Evolutionary conservation across 305 asterid genomes (phyloP).

Genomic region (Fraxinus dipetala): DNA sequence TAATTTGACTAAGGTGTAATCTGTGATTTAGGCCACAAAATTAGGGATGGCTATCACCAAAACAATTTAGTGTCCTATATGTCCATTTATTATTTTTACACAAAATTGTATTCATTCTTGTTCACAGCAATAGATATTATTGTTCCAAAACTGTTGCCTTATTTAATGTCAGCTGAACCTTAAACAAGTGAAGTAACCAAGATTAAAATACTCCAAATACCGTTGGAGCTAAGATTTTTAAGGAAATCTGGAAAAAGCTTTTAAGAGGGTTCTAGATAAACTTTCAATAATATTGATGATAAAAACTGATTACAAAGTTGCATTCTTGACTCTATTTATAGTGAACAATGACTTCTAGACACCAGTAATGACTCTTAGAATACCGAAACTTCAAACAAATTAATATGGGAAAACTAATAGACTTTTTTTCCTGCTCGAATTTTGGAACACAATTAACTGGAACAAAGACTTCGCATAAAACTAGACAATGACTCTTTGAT

Average conservation of each 20-base stretch:
- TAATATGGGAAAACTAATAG: not conserved
- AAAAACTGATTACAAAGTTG: not conserved
- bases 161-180: not conserved
- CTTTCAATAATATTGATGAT: too few relatives aligned
- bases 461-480: not conserved
- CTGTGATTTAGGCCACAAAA: not conserved
- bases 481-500: not conserved
- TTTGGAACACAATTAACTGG: not conserved
- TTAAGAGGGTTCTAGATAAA: not conserved
- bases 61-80: not conserved
- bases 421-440: not conserved
- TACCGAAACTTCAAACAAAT: not conserved
- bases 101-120: not conserved
- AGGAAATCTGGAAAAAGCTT: not conserved
- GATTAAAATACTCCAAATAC: not conserved
- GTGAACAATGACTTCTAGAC: not conserved
- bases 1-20: not conserved
- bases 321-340: not conserved
- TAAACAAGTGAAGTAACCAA: not conserved
- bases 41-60: not conserved
- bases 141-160: not conserved
- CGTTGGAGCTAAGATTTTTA: not conserved
- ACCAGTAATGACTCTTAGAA: not conserved
- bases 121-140: not conserved
- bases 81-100: not conserved